Base-by-base conservation (phyloP, 306 rosid species). In the Prunus salicina region DNA sequence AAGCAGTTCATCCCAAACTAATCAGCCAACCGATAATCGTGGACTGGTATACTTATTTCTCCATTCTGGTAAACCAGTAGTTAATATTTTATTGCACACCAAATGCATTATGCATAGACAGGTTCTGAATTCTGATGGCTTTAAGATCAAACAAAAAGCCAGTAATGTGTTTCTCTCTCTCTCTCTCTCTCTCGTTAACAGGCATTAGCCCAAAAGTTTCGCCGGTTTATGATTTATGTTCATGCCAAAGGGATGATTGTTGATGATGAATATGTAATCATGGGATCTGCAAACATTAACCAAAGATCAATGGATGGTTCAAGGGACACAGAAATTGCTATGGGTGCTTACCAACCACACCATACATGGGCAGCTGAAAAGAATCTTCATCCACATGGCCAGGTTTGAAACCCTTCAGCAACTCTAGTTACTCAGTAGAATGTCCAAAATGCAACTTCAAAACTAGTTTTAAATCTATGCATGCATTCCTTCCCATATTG, bases 261-360 rank as follows among this genome's bases (percentile, higher is more conserved):
- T 61, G 96, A 90, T 68, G 93, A 90, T 24, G 88, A 85, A 60
- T 90, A 75, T 38, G 87, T 90, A 19, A 82, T 90, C 27, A 74
- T 88, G 86, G 93, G 96, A 77, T 90, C 96, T 64, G 93, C 96
- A 80, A 90, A 88, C 71, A 90, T 90, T 61, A 90, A 90, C 71
- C 96, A 90, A 69, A 87, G 96, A 82, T 90, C 96, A 71, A 47
- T 90, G 83, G 96, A 90, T 76, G 96, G 96, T 66, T 90, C 93
- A 62, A 87, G 96, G 55, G 96, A 90, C 80, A 90, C 93, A 25
- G 91, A 90, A 87, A 90, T 90, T 71, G 93, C 89, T 3, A 88
- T 88, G 87, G 96, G 91, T n/a, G 89, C 96, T 65, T 90, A 83
- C 81, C 96, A 90, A 78, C 93, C 93, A 78, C 82, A 85, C 38